Base-by-base conservation (phyloP, 371 early-diverging fungal species). In the Mortierella sp. region DNA sequence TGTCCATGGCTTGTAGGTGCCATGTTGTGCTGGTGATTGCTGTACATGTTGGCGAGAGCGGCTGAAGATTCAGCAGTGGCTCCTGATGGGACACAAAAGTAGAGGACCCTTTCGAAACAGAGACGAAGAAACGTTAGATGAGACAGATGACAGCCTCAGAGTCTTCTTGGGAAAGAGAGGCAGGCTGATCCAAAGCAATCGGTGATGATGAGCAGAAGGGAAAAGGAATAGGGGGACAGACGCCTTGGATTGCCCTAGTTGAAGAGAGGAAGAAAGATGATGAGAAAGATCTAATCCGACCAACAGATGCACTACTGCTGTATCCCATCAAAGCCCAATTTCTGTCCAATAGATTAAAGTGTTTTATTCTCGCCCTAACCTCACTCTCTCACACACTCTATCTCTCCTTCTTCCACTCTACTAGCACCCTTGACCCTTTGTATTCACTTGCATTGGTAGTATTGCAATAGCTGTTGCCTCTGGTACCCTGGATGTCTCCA, bases 21-120 rank as follows among this genome's bases (percentile, higher is more conserved):
- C 40, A 61, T 56, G 47, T 15, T 49, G 56, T 69, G 68, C 26
- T 68, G 69, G 7, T 69, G 56, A 43, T 26, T 71, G n/a, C 43
- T 73, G 58, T 67, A 59, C 55, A 53, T 64, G 64, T 61, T 63
- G 63, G 53, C 49, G 7, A 47, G 19, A 29, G 17, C 8, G 54
- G 28, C 26, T 4, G 19, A 19, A 13, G 35, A 15, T 28, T 13
- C 31, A 26, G 26, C 10, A 28, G 17, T 12, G 58, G n/a, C 22
- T 5, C 10, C 34, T n/a, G 19, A 57, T 60, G 37, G 29, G 1
- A 37, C 53, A 26, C 23, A 53, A 9, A 53, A 28, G 17, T 53
- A 28, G 8, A 53, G 1, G 53, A 5, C 28, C 28, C 53, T 53
- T 45, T 10, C 23, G 28, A 22, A 7, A 28, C 23, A 23, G 6